Conservation (phyloP, 2,329 filamentous ascomycete species). For the Polytolypa hystricis region DNA sequence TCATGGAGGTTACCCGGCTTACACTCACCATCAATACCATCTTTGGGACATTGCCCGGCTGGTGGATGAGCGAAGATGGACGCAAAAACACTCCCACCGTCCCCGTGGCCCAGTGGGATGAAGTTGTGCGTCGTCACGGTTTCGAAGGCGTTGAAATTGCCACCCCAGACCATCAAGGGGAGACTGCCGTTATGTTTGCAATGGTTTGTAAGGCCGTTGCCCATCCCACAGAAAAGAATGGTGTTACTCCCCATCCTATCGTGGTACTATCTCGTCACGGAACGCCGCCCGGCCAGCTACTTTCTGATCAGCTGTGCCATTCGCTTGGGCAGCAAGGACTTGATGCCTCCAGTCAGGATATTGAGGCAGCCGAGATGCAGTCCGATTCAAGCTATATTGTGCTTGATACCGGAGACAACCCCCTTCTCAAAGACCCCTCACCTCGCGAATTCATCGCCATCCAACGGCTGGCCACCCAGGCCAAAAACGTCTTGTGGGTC, state of each 20-base stretch:
- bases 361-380: no score
- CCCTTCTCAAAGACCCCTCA: background rate
- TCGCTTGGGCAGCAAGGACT: no score
- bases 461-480: background rate
- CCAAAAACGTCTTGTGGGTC: constrained; percentile 6
- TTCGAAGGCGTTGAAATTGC: no score
- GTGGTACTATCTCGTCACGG: no score
- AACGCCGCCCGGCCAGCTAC: no score
- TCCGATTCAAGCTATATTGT: background rate
- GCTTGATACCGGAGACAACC: background rate
- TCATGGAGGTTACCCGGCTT: constrained; percentile 25
- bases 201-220: no score
- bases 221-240: no score
- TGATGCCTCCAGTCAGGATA: no score
- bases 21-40: background rate
- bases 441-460: background rate
- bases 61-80: background rate
- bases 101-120: background rate
- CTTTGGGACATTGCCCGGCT: constrained; percentile 1
- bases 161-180: no score
- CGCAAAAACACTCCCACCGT: background rate
- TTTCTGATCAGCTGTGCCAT: no score
- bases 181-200: no score
- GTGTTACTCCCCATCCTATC: no score
- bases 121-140: background rate